phyloP scores from a whole-genome alignment of 1,139 yeast species.

The Candida mesenterica region DNA sequence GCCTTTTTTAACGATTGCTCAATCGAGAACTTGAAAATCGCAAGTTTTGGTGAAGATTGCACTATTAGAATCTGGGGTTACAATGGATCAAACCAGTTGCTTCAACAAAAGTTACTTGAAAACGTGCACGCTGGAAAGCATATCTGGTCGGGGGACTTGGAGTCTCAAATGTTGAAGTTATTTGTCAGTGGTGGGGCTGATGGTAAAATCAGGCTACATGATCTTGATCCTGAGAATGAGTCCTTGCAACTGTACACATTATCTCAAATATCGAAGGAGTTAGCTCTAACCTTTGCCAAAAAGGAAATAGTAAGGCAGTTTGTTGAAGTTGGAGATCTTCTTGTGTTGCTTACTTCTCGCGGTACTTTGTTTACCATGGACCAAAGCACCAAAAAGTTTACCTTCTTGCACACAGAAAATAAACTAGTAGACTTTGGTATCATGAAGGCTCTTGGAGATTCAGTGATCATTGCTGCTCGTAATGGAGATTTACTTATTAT shows the following conservation, averaged over 20 bases:
- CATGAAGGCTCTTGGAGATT: conserved; percentile 47
- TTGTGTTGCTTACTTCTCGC: conserved; percentile 60
- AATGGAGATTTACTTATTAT: conserved; percentile 52
- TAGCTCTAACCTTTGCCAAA: conserved; percentile 28
- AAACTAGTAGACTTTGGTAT: conserved; percentile 42
- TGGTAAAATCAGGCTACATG: conserved; percentile 69
- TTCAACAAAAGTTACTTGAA: conserved; percentile 37
- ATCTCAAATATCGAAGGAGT: conserved; percentile 26
- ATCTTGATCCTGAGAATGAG: conserved; percentile 27
- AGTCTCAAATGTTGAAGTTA: conserved; percentile 35
- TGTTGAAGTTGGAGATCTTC: conserved; percentile 39
- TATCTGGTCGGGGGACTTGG: conserved; percentile 78
- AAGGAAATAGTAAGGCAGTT: conserved; percentile 66
- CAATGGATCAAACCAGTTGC: conserved; percentile 20
- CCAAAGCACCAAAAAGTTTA: conserved; percentile 30
- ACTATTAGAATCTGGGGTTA: conserved; percentile 79
- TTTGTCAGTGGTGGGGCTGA: conserved; percentile 89
- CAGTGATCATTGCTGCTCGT: conserved; percentile 50
- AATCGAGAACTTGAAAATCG: conserved; percentile 35
- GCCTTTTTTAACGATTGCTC: conserved; percentile 46
- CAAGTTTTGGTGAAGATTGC: conserved; percentile 86
- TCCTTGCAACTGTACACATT: conserved; percentile 26
- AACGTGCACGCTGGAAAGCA: conserved; percentile 82
- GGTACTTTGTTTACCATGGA: conserved; percentile 47
- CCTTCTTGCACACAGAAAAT: conserved; percentile 4